Conservation (phyloP, 2,329 filamentous ascomycete genomes). For the Apiospora hydei region DNA sequence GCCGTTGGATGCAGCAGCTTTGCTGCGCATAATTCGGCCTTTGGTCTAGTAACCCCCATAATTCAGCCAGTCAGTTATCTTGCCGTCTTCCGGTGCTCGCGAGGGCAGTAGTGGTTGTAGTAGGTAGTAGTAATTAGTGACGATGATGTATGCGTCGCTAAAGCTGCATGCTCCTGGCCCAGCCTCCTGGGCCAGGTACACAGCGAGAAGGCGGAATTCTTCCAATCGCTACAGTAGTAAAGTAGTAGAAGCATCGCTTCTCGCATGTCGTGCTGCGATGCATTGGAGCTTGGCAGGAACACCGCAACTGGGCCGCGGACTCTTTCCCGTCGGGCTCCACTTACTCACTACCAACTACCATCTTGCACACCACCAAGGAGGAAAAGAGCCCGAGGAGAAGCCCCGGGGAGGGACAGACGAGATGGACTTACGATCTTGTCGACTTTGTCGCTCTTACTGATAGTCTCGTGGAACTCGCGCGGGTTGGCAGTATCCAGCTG, state of each 20-base stretch:
- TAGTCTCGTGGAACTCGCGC: conserved; percentile 15
- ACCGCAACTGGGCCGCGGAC: neutral
- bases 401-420: neutral
- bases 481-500: conserved; percentile 9
- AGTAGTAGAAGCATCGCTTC: neutral
- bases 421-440: conserved; percentile 19
- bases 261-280: conserved; percentile 12
- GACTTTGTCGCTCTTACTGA: conserved; percentile 14
- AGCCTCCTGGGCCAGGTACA: neutral
- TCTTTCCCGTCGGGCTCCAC: neutral
- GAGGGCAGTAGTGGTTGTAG: neutral
- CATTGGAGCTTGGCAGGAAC: neutral
- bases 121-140: neutral
- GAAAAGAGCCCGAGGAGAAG: neutral
- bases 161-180: conserved; percentile 4
- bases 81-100: neutral
- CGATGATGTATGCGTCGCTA: neutral
- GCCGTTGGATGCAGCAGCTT: conserved; percentile 33
- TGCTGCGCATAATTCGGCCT: conserved; percentile 32
- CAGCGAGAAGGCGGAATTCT: neutral
- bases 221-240: neutral
- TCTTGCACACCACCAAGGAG: neutral
- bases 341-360: neutral
- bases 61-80: neutral
- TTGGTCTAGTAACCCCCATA: conserved; percentile 31